These are phyloP conservation scores for Scleroderma bovista DNA, from an alignment of 768 basidiomycete species.

Conservation along the genomic window DNA sequence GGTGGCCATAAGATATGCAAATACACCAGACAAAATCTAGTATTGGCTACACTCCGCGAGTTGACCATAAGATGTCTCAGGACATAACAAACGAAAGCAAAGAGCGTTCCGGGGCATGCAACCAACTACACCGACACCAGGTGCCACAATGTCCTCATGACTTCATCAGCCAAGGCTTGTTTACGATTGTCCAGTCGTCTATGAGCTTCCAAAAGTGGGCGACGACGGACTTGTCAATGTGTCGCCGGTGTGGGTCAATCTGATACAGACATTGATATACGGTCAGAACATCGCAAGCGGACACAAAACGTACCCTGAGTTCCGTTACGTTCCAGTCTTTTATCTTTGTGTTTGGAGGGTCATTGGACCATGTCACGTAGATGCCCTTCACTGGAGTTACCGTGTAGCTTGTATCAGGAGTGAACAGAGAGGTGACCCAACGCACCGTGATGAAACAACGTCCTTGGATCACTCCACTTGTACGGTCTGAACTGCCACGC, in stretches of 20 bases:
- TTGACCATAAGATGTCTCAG: background rate
- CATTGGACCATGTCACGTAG: slow-evolving; percentile 92
- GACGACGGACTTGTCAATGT: slow-evolving; percentile 91
- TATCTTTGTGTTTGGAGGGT: slow-evolving; percentile 81
- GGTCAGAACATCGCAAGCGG: background rate
- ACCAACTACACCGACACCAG: too few relatives aligned
- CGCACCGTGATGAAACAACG: slow-evolving; percentile 90
- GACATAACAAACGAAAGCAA: too few relatives aligned
- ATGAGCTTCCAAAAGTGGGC: slow-evolving; percentile 94
- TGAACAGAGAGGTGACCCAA: background rate
- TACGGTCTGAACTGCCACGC: slow-evolving; percentile 98
- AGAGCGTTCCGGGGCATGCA: too few relatives aligned
- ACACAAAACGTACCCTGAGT: slow-evolving; percentile 57
- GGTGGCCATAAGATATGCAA: too few relatives aligned
- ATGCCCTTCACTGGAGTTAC: slow-evolving; percentile 77
- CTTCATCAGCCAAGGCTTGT: slow-evolving; percentile 74
- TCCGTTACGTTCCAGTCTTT: slow-evolving; percentile 98
- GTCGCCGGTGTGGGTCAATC: slow-evolving; percentile 88
- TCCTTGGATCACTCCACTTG: slow-evolving; percentile 92
- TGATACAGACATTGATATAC: slow-evolving; percentile 24
- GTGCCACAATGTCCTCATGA: slow-evolving; percentile 17
- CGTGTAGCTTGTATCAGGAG: slow-evolving; percentile 24
- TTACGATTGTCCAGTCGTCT: slow-evolving; percentile 75
- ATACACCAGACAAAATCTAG: too few relatives aligned
- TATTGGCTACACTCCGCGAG: too few relatives aligned